phyloP scores from a whole-genome alignment of 148 eudicot genomes.

The Camellia japonica region DNA sequence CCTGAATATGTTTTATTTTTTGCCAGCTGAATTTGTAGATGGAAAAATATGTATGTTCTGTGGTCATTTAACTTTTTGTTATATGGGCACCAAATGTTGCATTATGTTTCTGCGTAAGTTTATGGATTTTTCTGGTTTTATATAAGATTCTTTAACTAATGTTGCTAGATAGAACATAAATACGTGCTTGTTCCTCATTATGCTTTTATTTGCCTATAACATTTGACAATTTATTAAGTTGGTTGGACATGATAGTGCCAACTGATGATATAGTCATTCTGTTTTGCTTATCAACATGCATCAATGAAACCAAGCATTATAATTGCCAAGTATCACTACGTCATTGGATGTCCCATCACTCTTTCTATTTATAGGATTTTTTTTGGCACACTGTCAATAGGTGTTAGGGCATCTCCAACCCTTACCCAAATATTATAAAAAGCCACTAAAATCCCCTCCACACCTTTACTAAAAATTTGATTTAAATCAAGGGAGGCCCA shows the following conservation, averaged over 20 bases:
- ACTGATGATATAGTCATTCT: neutral
- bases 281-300: neutral
- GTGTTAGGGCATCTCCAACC: neutral
- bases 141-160: neutral
- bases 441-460: too few species aligned
- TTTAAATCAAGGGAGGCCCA: too few species aligned
- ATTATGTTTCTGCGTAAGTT: neutral
- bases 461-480: too few species aligned
- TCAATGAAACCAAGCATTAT: neutral
- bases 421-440: too few species aligned
- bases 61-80: constrained; percentile 1
- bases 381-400: neutral
- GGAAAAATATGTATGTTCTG: neutral
- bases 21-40: neutral
- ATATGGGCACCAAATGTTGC: neutral
- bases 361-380: constrained; percentile 1
- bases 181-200: neutral
- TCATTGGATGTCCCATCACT: neutral
- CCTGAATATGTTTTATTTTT: neutral
- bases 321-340: neutral
- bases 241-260: constrained; percentile 1
- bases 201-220: neutral
- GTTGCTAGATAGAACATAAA: neutral
- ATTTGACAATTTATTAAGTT: neutral
- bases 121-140: neutral